phyloP scores from a whole-genome alignment of 495 filamentous ascomycete genomes.

The Neurospora tetraspora region DNA sequence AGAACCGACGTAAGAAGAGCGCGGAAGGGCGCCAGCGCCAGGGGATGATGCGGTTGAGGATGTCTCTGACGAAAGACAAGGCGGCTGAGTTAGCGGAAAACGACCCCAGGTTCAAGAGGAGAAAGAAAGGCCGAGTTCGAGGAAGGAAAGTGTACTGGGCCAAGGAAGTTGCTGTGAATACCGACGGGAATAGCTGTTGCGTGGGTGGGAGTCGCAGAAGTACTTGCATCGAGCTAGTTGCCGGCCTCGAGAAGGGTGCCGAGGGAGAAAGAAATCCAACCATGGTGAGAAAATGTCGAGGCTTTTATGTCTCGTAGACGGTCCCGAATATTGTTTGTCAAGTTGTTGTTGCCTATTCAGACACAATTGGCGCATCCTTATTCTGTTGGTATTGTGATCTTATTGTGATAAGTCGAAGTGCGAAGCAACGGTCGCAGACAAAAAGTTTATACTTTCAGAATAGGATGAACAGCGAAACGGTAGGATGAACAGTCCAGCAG shows the following conservation, averaged over 20 bases:
- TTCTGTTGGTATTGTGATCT: neutral
- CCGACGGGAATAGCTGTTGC: neutral
- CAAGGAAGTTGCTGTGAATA: neutral
- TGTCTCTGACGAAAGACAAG: neutral
- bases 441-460: accelerated
- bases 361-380: neutral
- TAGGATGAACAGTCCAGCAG: neutral
- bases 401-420: neutral
- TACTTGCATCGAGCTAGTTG: neutral
- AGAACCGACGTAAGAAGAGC: neutral
- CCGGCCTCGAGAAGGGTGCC: neutral
- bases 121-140: neutral
- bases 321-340: neutral
- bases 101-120: neutral
- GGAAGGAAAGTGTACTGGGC: neutral
- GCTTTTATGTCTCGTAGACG: neutral
- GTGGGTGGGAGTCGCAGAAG: neutral
- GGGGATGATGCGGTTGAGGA: neutral
- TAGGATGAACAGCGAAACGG: no score
- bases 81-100: neutral
- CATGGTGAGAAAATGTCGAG: neutral
- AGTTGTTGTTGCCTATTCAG: neutral
- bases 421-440: neutral
- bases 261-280: neutral
- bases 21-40: neutral